Percentiles rank a stretch among this genome's conserved stretches.
These are phyloP conservation scores for Podaxis sp. DNA, from an alignment of 768 basidiomycete genomes.

Conservation along the genomic window DNA sequence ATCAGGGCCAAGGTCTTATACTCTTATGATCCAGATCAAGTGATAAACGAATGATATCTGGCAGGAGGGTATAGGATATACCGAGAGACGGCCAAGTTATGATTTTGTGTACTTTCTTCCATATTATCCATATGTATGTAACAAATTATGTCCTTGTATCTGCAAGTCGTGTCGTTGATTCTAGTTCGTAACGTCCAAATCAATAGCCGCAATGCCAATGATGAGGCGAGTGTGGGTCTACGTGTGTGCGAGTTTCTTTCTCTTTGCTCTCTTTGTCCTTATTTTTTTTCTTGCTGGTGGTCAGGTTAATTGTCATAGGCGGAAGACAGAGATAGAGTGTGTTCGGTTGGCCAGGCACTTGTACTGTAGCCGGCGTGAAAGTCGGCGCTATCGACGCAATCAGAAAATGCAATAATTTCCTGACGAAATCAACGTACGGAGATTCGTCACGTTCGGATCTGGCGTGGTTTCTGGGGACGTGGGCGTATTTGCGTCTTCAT, in stretches of 20 bases:
- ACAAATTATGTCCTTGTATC: background rate
- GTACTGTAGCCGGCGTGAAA: background rate
- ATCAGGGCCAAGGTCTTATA: slow-evolving; percentile 46
- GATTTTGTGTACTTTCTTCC: background rate
- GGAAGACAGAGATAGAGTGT: background rate
- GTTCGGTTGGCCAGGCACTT: background rate
- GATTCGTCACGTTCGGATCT: background rate
- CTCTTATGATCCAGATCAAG: slow-evolving; percentile 55
- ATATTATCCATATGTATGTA: background rate
- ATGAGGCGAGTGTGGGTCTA: background rate
- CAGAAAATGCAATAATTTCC: background rate
- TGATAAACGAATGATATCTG: slow-evolving; percentile 49
- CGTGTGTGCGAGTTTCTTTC: background rate
- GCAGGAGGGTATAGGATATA: background rate
- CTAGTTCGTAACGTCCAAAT: background rate
- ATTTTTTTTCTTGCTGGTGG: background rate
- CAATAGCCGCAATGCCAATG: background rate
- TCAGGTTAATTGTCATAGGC: background rate
- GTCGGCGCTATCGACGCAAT: background rate
- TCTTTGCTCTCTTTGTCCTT: background rate
- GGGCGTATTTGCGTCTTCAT: too few relatives aligned
- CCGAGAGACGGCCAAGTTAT: background rate
- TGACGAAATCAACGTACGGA: background rate
- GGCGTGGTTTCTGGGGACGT: too few relatives aligned
- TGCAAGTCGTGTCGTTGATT: background rate